Evolutionary conservation across 495 filamentous ascomycete genomes (phyloP), one percentile per base, ranked within the genome.

Genomic region (Neurospora sp.): DNA sequence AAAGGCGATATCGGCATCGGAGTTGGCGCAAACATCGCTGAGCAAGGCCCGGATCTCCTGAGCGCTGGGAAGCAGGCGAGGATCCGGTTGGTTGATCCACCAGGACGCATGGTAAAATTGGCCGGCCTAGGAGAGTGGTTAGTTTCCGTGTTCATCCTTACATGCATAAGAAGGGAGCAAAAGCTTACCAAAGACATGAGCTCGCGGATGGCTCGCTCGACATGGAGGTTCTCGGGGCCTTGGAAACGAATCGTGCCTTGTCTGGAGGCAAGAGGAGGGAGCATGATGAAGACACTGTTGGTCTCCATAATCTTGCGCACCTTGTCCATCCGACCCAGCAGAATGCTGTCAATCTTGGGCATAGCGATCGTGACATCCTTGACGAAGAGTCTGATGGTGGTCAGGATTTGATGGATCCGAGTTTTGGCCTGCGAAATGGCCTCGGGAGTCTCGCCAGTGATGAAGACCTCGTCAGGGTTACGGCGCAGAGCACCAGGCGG

Each of bases 71-170:
- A 91, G 87, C 73, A 92, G 89, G 39, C 86, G 83, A n/a, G 87
- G 84, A 70, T 93, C 92, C 11, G 91, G 89, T 79, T 92, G 89
- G 76, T 93, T 90, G 74, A 98, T 91, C 90, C 92, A 97, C 96
- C 96, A 99, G 2, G 93, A 93, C 39, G 96, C 94, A 77, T 92
- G 94, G 81, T 99, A 99, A 83, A 98, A 99, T 84, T 99, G 96
- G 39, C 94, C 94, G 72, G 93, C 93, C 93, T 94, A 59, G 39
- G 74, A 14, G 27, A 35, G 48, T 20, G 42, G 77, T 86, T 79
- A 84, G 83, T 73, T 82, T 6, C 46, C 27, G 23, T 20, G 62
- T 5, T 66, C 16, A 18, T 42, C 9, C 35, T 35, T 39, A 8
- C 27, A 27, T 8, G 46, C 38, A 39, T 54, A 14, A 12, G 7